Conservation (phyloP, 495 filamentous ascomycete genomes). For the Neurospora cerealis region DNA sequence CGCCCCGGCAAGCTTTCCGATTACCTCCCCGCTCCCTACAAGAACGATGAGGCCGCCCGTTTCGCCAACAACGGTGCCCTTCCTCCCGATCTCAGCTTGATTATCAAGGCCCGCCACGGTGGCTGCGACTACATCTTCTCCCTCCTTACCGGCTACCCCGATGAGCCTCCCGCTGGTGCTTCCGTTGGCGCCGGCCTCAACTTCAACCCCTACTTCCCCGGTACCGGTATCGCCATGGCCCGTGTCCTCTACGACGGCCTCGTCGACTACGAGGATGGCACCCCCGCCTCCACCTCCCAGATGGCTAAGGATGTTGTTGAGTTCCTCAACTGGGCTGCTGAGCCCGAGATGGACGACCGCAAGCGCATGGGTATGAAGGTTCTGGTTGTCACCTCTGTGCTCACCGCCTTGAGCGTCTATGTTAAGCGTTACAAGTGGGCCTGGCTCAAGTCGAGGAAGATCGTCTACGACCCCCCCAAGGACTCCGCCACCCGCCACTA, state of each 20-base stretch:
- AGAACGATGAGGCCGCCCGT: slow-evolving; percentile 96
- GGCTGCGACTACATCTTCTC: slow-evolving; percentile 98
- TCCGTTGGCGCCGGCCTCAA: slow-evolving; percentile 76
- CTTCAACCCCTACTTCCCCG: slow-evolving; percentile 99
- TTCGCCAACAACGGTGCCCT: slow-evolving; percentile 97
- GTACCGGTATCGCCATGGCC: slow-evolving; percentile 97
- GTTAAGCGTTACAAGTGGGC: slow-evolving; percentile 99
- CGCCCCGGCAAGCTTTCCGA: slow-evolving; percentile 96
- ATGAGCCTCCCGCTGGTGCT: slow-evolving; percentile 86
- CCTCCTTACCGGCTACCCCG: slow-evolving; percentile 95
- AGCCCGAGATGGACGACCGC: slow-evolving; percentile 96
- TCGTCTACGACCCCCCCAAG: slow-evolving; percentile 76
- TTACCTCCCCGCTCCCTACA: slow-evolving; percentile 90
- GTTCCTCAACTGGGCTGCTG: slow-evolving; percentile 98
- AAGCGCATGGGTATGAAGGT: slow-evolving; percentile 99
- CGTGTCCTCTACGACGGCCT: slow-evolving; percentile 96
- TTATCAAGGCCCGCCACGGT: slow-evolving; percentile 94
- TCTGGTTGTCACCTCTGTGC: slow-evolving; percentile 60
- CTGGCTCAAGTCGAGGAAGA: slow-evolving; percentile 86
- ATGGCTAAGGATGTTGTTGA: slow-evolving; percentile 99
- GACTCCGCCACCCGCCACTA: slow-evolving; percentile 23
- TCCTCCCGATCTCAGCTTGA: slow-evolving; percentile 94
- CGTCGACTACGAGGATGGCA: slow-evolving; percentile 97
- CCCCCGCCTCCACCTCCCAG: slow-evolving; percentile 87
- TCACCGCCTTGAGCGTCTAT: slow-evolving; percentile 87